Conservation (phyloP, 2,329 filamentous ascomycete species). For the Myriosclerotinia duriaeana region DNA sequence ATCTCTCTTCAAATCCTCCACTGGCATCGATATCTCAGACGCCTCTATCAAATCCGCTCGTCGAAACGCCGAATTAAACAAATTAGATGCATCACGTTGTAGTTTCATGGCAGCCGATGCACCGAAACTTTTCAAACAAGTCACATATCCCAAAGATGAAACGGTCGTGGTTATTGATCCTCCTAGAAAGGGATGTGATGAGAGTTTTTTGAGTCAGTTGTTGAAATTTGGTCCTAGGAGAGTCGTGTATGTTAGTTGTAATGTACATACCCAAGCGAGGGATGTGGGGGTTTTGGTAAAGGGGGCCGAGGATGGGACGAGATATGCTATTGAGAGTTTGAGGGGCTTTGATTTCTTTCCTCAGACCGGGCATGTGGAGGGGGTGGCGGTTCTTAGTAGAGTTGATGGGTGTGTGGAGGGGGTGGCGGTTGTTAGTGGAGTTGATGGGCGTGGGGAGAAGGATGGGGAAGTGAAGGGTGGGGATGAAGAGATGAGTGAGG, state of each 20-base stretch:
- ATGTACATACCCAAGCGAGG: conserved; percentile 94
- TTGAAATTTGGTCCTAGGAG: conserved; percentile 73
- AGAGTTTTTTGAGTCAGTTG: conserved; percentile 78
- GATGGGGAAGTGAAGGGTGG: background rate
- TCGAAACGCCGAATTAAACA: conserved; percentile 75
- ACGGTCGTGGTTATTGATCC: conserved; percentile 95
- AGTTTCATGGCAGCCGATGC: conserved; percentile 90
- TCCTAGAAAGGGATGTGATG: conserved; percentile 92
- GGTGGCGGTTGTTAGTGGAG: conserved; percentile 61
- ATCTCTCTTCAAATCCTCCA: conserved; percentile 75
- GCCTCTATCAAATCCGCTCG: conserved; percentile 77
- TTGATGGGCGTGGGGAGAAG: conserved; percentile 36
- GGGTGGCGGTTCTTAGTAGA: conserved; percentile 63
- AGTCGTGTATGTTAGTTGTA: conserved; percentile 93
- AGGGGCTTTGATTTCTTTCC: conserved; percentile 97
- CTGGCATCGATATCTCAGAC: conserved; percentile 86
- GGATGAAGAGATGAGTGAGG: conserved; percentile 12
- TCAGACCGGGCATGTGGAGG: conserved; percentile 72
- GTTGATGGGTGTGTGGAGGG: conserved; percentile 66
- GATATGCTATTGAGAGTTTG: conserved; percentile 86
- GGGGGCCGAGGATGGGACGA: conserved; percentile 53
- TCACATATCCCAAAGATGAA: conserved; percentile 72
- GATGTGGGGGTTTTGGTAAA: conserved; percentile 87
- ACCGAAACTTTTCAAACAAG: conserved; percentile 72
- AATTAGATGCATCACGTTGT: conserved; percentile 64